Evolutionary conservation across 192 early-diverging fungal species (phyloP).

Genomic region (Gigaspora rosea): DNA sequence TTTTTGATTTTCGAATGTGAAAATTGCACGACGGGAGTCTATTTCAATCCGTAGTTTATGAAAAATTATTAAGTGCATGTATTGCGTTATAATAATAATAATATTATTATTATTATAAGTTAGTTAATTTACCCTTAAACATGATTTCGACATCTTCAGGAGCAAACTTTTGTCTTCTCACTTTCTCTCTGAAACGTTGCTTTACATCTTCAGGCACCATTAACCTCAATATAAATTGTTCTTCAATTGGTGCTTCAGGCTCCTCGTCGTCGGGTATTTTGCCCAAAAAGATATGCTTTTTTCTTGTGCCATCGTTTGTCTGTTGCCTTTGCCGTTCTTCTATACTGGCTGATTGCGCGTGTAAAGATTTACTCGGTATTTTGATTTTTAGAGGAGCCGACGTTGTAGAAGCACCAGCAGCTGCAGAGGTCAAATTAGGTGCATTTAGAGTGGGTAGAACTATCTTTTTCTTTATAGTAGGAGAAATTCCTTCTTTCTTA

Average conservation of each 20-base stretch:
- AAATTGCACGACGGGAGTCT: slow-evolving; percentile 63
- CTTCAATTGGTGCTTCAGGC: slow-evolving; percentile 73
- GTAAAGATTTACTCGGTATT: no score
- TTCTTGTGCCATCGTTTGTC: neutral
- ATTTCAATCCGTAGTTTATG: neutral
- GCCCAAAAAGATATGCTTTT: neutral
- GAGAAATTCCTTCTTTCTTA: no score
- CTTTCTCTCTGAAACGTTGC: slow-evolving; percentile 45
- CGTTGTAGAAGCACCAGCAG: no score
- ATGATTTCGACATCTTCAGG: slow-evolving; percentile 28
- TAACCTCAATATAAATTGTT: slow-evolving; percentile 80
- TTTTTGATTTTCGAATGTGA: slow-evolving; percentile 53
- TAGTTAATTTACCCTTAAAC: slow-evolving; percentile 40
- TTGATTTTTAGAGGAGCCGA: no score
- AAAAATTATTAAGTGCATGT: neutral
- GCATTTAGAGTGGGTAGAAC: no score
- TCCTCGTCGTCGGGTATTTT: slow-evolving; percentile 45
- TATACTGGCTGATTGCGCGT: no score
- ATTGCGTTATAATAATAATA: neutral
- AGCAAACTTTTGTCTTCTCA: slow-evolving; percentile 9
- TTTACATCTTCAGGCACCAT: slow-evolving; percentile 55
- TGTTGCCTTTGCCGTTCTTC: no score
- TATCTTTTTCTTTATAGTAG: no score
- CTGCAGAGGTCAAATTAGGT: no score
- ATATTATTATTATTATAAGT: neutral